These are phyloP conservation scores for Dactylis glomerata DNA, from an alignment of 176 grass and related monocot genomes.

Conservation along the genomic window DNA sequence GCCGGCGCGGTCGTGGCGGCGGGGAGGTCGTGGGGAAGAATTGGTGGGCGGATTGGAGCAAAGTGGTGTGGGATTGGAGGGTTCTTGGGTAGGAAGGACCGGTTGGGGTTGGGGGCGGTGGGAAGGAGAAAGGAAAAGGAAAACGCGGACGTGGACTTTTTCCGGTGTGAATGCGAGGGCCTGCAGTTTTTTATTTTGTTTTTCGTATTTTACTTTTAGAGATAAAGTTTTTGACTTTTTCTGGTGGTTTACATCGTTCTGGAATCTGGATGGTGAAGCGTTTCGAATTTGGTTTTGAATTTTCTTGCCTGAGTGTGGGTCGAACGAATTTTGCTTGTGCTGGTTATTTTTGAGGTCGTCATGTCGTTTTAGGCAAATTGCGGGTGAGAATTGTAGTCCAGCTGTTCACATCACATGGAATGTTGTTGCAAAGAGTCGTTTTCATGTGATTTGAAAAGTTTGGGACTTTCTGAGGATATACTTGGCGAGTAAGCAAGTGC, in stretches of 20 bases:
- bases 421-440: neutral
- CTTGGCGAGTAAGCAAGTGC: neutral
- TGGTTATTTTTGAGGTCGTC: neutral
- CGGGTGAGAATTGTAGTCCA: neutral
- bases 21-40: neutral
- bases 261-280: neutral
- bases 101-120: constrained; percentile 16
- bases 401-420: neutral
- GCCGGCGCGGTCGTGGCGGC: neutral
- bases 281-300: neutral
- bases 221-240: neutral
- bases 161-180: neutral
- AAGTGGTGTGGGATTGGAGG: constrained; percentile 32
- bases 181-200: neutral
- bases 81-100: neutral
- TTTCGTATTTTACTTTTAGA: neutral
- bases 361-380: neutral
- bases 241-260: neutral
- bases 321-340: neutral
- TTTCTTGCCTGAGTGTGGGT: neutral
- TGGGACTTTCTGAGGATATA: neutral
- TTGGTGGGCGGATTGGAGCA: neutral
- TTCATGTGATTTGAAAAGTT: neutral
- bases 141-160: constrained; percentile 31
- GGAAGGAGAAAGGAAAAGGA: neutral